A percentile compares a stretch with the other conserved stretches of the same genome.
These are phyloP conservation scores for Lachnellula arida DNA, from an alignment of 2,329 filamentous ascomycete genomes.

Conservation along the genomic window DNA sequence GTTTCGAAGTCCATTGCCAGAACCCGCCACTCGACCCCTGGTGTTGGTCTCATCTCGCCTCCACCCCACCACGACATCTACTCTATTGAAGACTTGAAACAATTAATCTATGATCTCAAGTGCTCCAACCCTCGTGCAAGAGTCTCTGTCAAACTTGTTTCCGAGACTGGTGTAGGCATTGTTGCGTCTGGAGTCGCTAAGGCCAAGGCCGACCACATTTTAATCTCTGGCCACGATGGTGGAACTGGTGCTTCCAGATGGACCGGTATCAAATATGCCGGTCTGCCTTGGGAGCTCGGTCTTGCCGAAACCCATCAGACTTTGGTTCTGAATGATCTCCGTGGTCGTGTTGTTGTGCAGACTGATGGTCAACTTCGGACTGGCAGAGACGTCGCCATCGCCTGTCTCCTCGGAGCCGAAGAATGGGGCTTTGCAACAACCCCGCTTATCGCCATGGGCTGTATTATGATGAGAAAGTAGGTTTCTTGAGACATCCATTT, in stretches of 20 bases:
- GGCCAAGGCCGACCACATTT: conserved; percentile 92
- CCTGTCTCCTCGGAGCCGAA: conserved; percentile 92
- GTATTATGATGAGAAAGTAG: conserved; percentile 84
- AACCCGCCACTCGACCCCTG: conserved; percentile 92
- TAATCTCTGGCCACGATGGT: conserved; percentile 95
- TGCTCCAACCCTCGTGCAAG: conserved; percentile 89
- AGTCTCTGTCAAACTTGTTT: conserved; percentile 95
- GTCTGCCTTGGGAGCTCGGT: conserved; percentile 94
- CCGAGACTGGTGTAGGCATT: conserved; percentile 94
- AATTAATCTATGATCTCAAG: conserved; percentile 96
- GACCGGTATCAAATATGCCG: conserved; percentile 98
- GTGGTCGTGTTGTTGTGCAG: conserved; percentile 92
- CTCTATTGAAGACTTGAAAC: conserved; percentile 96
- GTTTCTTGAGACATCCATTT: not conserved
- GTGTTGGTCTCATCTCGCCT: conserved; percentile 92
- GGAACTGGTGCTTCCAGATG: conserved; percentile 94
- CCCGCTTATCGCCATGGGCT: conserved; percentile 93
- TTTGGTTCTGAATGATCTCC: conserved; percentile 88
- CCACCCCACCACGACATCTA: conserved; percentile 98
- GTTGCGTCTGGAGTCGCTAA: conserved; percentile 97
- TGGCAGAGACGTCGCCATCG: conserved; percentile 88
- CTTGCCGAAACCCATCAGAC: conserved; percentile 97
- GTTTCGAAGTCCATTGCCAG: conserved; percentile 90
- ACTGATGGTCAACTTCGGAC: conserved; percentile 93
- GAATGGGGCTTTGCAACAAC: conserved; percentile 97